Base-by-base conservation (phyloP, 2,329 filamentous ascomycete species). In the Calcarisporium arbuscula region DNA sequence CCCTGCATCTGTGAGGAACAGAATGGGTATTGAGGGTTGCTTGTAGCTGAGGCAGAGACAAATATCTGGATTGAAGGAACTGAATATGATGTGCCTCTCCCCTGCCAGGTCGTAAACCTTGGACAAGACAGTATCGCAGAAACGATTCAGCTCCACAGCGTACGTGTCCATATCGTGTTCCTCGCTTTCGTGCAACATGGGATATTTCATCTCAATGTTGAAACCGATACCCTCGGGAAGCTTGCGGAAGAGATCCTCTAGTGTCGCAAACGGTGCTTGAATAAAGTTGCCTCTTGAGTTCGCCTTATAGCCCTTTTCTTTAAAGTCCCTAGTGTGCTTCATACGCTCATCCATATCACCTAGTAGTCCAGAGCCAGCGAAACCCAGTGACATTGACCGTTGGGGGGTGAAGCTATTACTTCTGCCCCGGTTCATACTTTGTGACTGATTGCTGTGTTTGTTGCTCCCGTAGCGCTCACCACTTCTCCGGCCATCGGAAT, bases 201-300 rank as follows among this genome's bases (percentile, higher is more conserved):
- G 92, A 56, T 98, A 98, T 63, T 98, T 96, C 74, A 98, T 85
- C 66, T 98, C 92, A 48, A 98, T 94, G 61, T 98, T 96, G 72
- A 98, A 98, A 11, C 92, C 89, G 16, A 94, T 84, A 11, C 77
- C 71, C 43, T 83, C 74, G 0, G 88, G 87, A 1, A 98, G 66
- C 53, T 89, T 82, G 50, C 77, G 75, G 64, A 98, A 95, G 56
- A 96, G 80, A 42, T 95, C 87, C 58, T 95, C 88, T 5, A 98
- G 70, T 0, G 92, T 98, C 7, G 90, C 89, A 62, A 98, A 98
- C 0, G 90, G 88, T 0, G 85, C 87, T 57, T 96, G 90, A 50
- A 98, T 96, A 50, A 94, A 94, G 54, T 87, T 88, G 34, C 90
- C 92, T 5, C 92, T 82, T 5, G 80, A 88, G 58, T 98, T 98